These are phyloP conservation scores for Lanzia echinophila DNA, from an alignment of 2,329 filamentous ascomycete genomes.

Conservation along the genomic window DNA sequence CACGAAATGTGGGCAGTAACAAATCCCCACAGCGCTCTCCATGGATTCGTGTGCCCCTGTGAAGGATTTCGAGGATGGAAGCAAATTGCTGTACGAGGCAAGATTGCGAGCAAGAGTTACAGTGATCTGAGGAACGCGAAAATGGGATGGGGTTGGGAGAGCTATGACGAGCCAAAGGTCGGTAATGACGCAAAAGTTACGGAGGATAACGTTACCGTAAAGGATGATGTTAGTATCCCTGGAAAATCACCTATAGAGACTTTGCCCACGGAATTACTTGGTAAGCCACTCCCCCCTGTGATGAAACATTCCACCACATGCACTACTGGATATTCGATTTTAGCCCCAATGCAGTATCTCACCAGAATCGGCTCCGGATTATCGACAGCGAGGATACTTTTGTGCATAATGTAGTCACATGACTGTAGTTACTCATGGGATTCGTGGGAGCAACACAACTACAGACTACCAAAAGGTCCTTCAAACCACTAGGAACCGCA, in stretches of 20 bases:
- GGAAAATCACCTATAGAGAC: slow-evolving; percentile 56
- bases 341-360: not conserved
- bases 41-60: slow-evolving; percentile 52
- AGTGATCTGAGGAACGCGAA: slow-evolving; percentile 51
- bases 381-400: slow-evolving; percentile 2
- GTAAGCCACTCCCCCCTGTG: slow-evolving; percentile 41
- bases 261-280: slow-evolving; percentile 63
- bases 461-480: slow-evolving; percentile 1
- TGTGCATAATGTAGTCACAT: slow-evolving; percentile 12
- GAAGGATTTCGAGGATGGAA: slow-evolving; percentile 56
- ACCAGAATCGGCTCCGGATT: slow-evolving; percentile 4
- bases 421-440: slow-evolving; percentile 12
- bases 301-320: not conserved
- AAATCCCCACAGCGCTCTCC: slow-evolving; percentile 48
- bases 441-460: slow-evolving; percentile 4
- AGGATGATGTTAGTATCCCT: slow-evolving; percentile 30
- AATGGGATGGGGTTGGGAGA: slow-evolving; percentile 45
- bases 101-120: slow-evolving; percentile 53
- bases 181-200: not conserved
- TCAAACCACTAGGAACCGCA: slow-evolving; percentile 1
- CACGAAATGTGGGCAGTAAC: slow-evolving; percentile 15
- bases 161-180: slow-evolving; percentile 13
- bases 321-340: not conserved
- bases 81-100: slow-evolving; percentile 49
- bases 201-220: slow-evolving; percentile 2